Percentiles rank a stretch among this genome's conserved stretches.
phyloP scores from a whole-genome alignment of 768 basidiomycete genomes.

The Hemileccinum impolitum region DNA sequence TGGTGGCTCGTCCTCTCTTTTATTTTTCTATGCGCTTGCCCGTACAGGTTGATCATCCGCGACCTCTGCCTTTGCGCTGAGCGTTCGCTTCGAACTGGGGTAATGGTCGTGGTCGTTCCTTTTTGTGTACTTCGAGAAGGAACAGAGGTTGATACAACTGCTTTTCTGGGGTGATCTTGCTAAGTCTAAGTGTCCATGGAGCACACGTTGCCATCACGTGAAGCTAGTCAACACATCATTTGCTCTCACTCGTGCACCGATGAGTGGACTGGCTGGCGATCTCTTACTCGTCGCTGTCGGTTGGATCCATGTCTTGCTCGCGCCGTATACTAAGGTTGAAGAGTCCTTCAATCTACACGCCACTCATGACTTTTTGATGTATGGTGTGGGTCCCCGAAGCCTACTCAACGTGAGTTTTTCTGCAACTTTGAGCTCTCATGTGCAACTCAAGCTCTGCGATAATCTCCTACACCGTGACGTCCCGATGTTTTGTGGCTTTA shows the following conservation, averaged over 20 bases:
- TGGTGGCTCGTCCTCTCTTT: constrained; percentile 48
- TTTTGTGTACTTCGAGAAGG: constrained; percentile 47
- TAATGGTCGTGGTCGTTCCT: constrained; percentile 54
- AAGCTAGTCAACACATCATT: too few species aligned
- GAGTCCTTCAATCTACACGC: constrained; percentile 97
- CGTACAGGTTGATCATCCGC: constrained; percentile 34
- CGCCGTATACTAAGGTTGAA: constrained; percentile 95
- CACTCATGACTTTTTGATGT: constrained; percentile 79
- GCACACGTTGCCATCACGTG: too few species aligned
- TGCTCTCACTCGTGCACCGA: background rate
- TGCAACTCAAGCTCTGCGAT: constrained; percentile 6
- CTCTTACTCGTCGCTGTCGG: constrained; percentile 44
- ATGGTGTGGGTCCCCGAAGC: constrained; percentile 49
- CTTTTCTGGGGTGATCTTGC: constrained; percentile 28
- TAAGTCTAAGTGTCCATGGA: background rate
- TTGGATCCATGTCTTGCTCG: constrained; percentile 68
- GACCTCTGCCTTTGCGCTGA: constrained; percentile 38
- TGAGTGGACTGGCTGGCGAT: constrained; percentile 41
- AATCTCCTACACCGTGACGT: background rate
- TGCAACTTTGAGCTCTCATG: background rate
- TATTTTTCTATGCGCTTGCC: constrained; percentile 36
- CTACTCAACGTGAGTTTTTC: constrained; percentile 47
- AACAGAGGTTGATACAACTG: constrained; percentile 60
- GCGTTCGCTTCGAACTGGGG: constrained; percentile 35
- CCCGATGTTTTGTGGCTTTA: background rate